Base-by-base conservation (phyloP, 805 yeast species). In the Kodamaea nitidulidarum region DNA sequence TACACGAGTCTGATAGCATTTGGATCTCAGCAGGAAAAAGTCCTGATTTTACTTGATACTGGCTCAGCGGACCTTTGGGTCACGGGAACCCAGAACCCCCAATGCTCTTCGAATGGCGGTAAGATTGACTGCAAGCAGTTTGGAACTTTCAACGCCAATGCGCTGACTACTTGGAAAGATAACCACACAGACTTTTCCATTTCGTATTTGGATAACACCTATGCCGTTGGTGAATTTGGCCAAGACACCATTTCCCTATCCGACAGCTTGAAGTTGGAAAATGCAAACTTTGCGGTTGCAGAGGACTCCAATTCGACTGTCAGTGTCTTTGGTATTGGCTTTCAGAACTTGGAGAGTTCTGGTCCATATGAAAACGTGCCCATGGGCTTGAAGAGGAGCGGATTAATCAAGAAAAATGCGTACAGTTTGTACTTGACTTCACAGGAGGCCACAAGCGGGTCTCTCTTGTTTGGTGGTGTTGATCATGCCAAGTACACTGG, bases 11-110 rank as follows among this genome's bases (percentile, higher is more conserved):
- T 41, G 12, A 20, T 55, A 8, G 18, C 43, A 17, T 54, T 84
- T 15, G 91, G 93, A 3, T 74, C 85, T 0, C 73, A 80, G 1
- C 52, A 65, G 1, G 82, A 81, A 49, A 56, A 63, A n/a, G 64
- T 82, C 4, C 65, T 65, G 7, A 77, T 82, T 7, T 55, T 80
- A 27, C 54, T 84, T n/a, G 93, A 84, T 51, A 84, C 90, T 1
- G 93, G 91, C 2, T 81, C 88, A 0, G 73, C 85, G 0, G 91
- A 84, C 55, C 60, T 84, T 15, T 82, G 87, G 86, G 76, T 82
- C 15, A 45, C 45, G 25, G 26, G 41, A 5, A 6, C 40, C 8
- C 40, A 47, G 14, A 56, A 53, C 42, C 49, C 56, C 2, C 47
- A 54, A n/a, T 56, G 63, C 40, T 7, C 25, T 3, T 24, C 45